A percentile compares a stretch with the other conserved stretches of the same genome.
phyloP scores from a whole-genome alignment of 441 rosid genomes.

The Oxalis stricta region DNA sequence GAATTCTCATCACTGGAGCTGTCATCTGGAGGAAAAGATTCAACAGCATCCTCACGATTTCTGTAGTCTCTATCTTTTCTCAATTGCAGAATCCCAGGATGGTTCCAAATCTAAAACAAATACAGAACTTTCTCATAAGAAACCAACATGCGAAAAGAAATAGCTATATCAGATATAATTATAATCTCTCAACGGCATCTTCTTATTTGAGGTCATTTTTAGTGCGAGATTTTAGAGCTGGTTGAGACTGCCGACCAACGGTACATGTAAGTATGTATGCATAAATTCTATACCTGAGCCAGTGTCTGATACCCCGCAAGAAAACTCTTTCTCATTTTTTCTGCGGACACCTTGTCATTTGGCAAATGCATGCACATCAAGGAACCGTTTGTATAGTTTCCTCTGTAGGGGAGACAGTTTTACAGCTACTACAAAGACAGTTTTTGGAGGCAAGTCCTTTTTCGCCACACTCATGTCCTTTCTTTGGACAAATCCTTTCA shows the following conservation, averaged over 20 bases:
- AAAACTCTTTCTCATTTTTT: constrained; percentile 72
- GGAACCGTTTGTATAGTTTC: constrained; percentile 86
- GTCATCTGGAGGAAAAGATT: constrained; percentile 63
- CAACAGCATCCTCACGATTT: constrained; percentile 64
- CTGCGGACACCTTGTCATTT: constrained; percentile 43
- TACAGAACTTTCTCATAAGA: constrained; percentile 7
- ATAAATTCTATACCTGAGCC: constrained; percentile 69
- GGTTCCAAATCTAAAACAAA: constrained; percentile 83
- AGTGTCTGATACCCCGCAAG: constrained; percentile 98
- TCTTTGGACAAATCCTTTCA: constrained; percentile 99
- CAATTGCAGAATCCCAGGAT: constrained; percentile 96
- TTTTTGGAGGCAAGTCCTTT: constrained; percentile 96
- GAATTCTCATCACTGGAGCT: constrained; percentile 95
- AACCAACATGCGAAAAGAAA: neutral
- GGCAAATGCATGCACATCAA: constrained; percentile 82
- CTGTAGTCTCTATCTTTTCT: constrained; percentile 59
- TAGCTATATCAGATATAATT: neutral
- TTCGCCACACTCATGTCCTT: constrained; percentile 99
- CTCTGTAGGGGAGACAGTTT: constrained; percentile 91
- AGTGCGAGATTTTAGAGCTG: no score
- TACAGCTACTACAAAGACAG: constrained; percentile 89
- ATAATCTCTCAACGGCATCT: no score
- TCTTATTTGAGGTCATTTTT: no score
- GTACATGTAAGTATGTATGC: constrained; percentile 1
- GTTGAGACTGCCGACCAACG: no score